A percentile compares a stretch with the other conserved stretches of the same genome.
phyloP scores from a whole-genome alignment of 768 basidiomycete genomes.

The Lactarius indigo region DNA sequence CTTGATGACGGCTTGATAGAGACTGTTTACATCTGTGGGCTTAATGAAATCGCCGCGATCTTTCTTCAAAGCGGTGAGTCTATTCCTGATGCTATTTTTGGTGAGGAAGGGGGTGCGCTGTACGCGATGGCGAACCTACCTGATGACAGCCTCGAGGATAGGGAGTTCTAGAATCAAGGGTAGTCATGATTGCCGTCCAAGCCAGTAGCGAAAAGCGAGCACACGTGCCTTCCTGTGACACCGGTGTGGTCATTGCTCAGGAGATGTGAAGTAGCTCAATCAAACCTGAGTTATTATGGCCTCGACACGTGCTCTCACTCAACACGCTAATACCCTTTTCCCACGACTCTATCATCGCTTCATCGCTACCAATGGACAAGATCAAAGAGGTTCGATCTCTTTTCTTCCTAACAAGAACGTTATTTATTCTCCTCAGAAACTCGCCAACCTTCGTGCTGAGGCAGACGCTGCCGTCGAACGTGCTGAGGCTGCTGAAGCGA shows the following conservation, averaged over 20 bases:
- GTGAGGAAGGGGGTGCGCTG: neutral
- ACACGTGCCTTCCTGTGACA: conserved; percentile 73
- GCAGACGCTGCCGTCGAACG: conserved; percentile 77
- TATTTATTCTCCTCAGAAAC: conserved; percentile 48
- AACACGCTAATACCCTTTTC: conserved; percentile 22
- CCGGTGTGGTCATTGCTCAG: conserved; percentile 52
- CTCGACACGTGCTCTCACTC: neutral
- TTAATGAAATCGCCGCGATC: conserved; percentile 91
- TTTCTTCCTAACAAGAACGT: neutral
- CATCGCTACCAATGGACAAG: conserved; percentile 40
- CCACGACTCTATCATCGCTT: conserved; percentile 10
- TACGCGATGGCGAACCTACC: conserved; percentile 42
- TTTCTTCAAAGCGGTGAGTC: conserved; percentile 92
- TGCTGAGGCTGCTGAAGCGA: conserved; percentile 83
- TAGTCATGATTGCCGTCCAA: conserved; percentile 5
- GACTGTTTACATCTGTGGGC: conserved; percentile 85
- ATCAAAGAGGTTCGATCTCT: conserved; percentile 41
- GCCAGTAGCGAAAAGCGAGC: conserved; percentile 26
- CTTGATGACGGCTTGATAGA: conserved; percentile 91
- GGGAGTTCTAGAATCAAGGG: conserved; percentile 62
- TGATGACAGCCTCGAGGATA: conserved; percentile 92
- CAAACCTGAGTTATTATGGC: neutral
- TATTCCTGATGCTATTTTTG: conserved; percentile 76
- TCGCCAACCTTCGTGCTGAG: conserved; percentile 74
- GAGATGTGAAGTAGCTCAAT: neutral